phyloP scores from a whole-genome alignment of 805 yeast species.

The Yarrowia sp. region DNA sequence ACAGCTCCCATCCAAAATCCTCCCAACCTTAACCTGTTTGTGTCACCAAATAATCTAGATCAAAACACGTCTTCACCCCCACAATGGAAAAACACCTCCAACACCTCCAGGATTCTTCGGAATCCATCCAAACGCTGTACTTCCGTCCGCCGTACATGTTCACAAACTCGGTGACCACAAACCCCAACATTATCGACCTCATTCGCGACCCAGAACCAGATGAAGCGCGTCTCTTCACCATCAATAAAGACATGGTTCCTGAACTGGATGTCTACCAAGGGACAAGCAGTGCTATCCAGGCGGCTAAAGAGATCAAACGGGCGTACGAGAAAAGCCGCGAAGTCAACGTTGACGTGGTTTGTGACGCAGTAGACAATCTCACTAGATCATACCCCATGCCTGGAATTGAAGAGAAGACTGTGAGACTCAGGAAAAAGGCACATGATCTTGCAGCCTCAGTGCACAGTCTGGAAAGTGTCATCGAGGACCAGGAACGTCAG shows the following conservation, averaged over 20 bases:
- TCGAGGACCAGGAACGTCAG: slow-evolving; percentile 56
- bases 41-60: background rate
- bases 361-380: slow-evolving; percentile 54
- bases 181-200: slow-evolving; percentile 60
- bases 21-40: background rate
- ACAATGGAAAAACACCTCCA: slow-evolving; percentile 48
- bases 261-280: slow-evolving; percentile 27
- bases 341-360: slow-evolving; percentile 53
- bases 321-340: slow-evolving; percentile 23
- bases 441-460: slow-evolving; percentile 52
- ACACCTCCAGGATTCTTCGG: slow-evolving; percentile 53
- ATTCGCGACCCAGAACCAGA: slow-evolving; percentile 62
- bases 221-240: slow-evolving; percentile 58
- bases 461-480: slow-evolving; percentile 53
- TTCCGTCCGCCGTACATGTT: slow-evolving; percentile 68
- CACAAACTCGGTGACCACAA: slow-evolving; percentile 63
- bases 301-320: slow-evolving; percentile 13
- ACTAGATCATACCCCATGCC: slow-evolving; percentile 52
- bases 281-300: slow-evolving; percentile 22
- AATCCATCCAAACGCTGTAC: slow-evolving; percentile 54
- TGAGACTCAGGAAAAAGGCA: slow-evolving; percentile 49
- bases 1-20: no score
- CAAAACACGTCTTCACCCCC: background rate
- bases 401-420: slow-evolving; percentile 50
- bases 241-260: slow-evolving; percentile 34